phyloP scores from a whole-genome alignment of 352 stramenopile species.

The Globisporangium splendens region DNA sequence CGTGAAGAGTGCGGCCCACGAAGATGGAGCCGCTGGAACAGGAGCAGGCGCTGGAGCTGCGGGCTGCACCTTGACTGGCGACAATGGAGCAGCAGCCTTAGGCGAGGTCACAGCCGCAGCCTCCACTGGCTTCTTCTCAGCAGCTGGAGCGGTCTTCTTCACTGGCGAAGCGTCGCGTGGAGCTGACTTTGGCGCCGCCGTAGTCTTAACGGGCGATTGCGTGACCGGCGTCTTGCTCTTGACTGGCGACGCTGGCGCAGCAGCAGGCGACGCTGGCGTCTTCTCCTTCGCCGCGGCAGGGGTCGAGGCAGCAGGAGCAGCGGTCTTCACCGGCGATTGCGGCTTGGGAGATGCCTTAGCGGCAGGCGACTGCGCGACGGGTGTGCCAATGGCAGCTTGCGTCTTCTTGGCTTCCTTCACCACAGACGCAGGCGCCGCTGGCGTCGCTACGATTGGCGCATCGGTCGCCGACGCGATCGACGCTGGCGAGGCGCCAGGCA shows the following conservation, averaged over 20 bases:
- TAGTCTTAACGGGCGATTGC: conserved; percentile 17
- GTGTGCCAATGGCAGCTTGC: conserved; percentile 38
- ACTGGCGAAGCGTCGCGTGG: conserved; percentile 16
- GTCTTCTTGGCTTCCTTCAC: conserved; percentile 17
- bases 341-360: conserved; percentile 11
- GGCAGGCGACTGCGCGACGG: conserved; percentile 20
- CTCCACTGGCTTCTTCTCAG: conserved; percentile 6
- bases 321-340: conserved; percentile 25
- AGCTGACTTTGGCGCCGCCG: conserved; percentile 12
- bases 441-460: conserved; percentile 1
- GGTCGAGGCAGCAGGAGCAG: conserved; percentile 27
- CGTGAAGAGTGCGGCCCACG: conserved; percentile 55
- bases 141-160: conserved; percentile 14
- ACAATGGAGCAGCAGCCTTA: conserved; percentile 14
- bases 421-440: background rate
- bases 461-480: background rate
- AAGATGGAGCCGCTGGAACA: conserved; percentile 44
- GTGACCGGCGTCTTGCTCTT: conserved; percentile 13
- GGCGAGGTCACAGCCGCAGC: conserved; percentile 8
- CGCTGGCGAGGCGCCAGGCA: conserved; percentile 26
- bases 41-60: conserved; percentile 16
- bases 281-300: conserved; percentile 45
- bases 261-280: conserved; percentile 21
- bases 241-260: conserved; percentile 12
- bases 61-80: conserved; percentile 15